These are phyloP conservation scores for Epichloe glyceriae DNA, from an alignment of 2,329 filamentous ascomycete genomes.

Conservation along the genomic window DNA sequence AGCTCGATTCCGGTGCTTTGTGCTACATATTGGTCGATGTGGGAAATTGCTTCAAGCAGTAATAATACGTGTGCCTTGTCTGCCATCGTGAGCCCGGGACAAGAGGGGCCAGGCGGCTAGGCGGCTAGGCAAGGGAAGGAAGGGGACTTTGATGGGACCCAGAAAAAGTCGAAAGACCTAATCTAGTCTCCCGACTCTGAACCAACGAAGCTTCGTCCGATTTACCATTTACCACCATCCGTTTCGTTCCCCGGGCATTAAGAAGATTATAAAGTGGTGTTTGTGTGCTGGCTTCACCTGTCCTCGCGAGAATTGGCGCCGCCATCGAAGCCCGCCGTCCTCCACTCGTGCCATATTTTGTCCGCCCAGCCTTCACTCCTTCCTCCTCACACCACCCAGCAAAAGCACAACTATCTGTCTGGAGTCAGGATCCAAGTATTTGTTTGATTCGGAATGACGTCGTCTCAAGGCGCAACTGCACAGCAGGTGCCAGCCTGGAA, in stretches of 20 bases:
- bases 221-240: not conserved
- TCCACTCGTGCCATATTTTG: not conserved
- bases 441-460: constrained; percentile 24
- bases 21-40: not conserved
- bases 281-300: not conserved
- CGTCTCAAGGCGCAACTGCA: constrained; percentile 29
- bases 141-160: constrained; percentile 9
- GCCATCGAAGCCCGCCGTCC: not conserved
- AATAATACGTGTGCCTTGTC: not conserved
- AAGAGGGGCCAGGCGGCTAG: not conserved
- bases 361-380: not conserved
- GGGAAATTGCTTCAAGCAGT: not conserved
- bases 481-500: constrained; percentile 46
- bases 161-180: constrained; percentile 14
- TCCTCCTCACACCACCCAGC: not conserved
- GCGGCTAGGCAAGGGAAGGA: constrained; percentile 9
- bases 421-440: not conserved
- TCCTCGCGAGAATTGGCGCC: not conserved
- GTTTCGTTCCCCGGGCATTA: too few species aligned
- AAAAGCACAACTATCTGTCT: constrained; percentile 5
- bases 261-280: not conserved
- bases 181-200: not conserved
- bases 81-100: not conserved
- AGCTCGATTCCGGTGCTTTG: not conserved
- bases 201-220: not conserved